phyloP scores from a whole-genome alignment of 2,329 filamentous ascomycete genomes.

The Colletotrichum liriopes region DNA sequence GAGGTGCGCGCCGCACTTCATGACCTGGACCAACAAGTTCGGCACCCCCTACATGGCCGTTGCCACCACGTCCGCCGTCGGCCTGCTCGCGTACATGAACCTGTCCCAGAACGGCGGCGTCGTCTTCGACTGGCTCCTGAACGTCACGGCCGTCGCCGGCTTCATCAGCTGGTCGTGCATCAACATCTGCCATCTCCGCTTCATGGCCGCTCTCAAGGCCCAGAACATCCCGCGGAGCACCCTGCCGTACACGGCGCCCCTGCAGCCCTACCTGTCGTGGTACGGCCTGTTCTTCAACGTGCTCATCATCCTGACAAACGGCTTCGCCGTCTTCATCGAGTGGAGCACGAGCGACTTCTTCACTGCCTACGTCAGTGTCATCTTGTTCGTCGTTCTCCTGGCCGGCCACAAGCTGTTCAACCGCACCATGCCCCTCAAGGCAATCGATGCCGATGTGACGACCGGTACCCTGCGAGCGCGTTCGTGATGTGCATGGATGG shows the following conservation, averaged over 20 bases:
- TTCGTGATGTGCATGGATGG: constrained; percentile 8
- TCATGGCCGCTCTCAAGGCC: constrained; percentile 72
- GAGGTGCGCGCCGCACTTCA: constrained; percentile 72
- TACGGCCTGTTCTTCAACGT: constrained; percentile 78
- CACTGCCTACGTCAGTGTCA: constrained; percentile 74
- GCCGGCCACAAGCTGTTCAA: constrained; percentile 71
- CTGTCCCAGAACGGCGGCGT: constrained; percentile 69
- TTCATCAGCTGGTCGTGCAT: constrained; percentile 82
- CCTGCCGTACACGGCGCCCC: constrained; percentile 73
- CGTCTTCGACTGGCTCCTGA: constrained; percentile 82
- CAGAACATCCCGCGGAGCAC: constrained; percentile 71
- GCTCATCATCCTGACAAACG: constrained; percentile 77
- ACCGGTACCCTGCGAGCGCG: constrained; percentile 29
- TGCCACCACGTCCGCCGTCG: constrained; percentile 69
- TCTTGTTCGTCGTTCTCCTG: constrained; percentile 74
- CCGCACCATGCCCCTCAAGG: constrained; percentile 56
- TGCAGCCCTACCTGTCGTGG: constrained; percentile 76
- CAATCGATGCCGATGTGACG: constrained; percentile 55
- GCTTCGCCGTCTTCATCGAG: constrained; percentile 77
- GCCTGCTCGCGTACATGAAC: constrained; percentile 78
- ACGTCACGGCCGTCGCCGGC: constrained; percentile 78
- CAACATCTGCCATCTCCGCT: constrained; percentile 74
- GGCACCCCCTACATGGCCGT: constrained; percentile 78
- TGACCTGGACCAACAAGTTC: constrained; percentile 71
- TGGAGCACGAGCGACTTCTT: constrained; percentile 76